Percentiles rank a stretch among this genome's conserved stretches.
Evolutionary conservation across 352 stramenopile species (phyloP).

Genomic region (Phytopythium cucurbitacearum): DNA sequence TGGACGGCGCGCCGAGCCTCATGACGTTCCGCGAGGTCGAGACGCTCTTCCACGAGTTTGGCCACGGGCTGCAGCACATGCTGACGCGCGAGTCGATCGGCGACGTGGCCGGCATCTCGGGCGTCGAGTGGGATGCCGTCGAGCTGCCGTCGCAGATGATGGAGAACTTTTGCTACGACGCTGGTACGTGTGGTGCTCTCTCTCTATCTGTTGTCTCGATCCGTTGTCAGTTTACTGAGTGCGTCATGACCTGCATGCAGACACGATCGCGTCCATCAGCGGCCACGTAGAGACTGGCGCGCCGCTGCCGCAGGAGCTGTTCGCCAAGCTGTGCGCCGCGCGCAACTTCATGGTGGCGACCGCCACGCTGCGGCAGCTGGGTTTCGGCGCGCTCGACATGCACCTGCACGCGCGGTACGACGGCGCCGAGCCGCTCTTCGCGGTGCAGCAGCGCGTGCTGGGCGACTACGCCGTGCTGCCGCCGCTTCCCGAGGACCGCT

Average conservation of each 20-base stretch:
- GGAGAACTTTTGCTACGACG: constrained; percentile 99
- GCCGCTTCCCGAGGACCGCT: constrained; percentile 93
- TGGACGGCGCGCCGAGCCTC: constrained; percentile 91
- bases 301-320: constrained; percentile 91
- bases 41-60: constrained; percentile 96
- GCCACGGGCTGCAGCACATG: constrained; percentile 98
- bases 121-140: constrained; percentile 98
- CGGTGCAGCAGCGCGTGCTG: constrained; percentile 90
- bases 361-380: constrained; percentile 93
- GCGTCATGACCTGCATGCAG: constrained; percentile 23
- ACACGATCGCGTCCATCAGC: constrained; percentile 81
- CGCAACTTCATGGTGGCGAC: constrained; percentile 96
- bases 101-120: constrained; percentile 96
- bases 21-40: constrained; percentile 99
- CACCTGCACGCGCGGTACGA: constrained; percentile 74
- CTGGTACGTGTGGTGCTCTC: constrained; percentile 42
- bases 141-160: constrained; percentile 99
- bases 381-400: constrained; percentile 92
- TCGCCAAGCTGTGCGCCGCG: constrained; percentile 94
- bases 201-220: not conserved
- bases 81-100: constrained; percentile 94
- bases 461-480: constrained; percentile 78
- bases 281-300: constrained; percentile 86
- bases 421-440: constrained; percentile 87
- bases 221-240: constrained; percentile 19